These are phyloP conservation scores for Phylloporus arenicola DNA, from an alignment of 768 basidiomycete genomes.

Conservation along the genomic window DNA sequence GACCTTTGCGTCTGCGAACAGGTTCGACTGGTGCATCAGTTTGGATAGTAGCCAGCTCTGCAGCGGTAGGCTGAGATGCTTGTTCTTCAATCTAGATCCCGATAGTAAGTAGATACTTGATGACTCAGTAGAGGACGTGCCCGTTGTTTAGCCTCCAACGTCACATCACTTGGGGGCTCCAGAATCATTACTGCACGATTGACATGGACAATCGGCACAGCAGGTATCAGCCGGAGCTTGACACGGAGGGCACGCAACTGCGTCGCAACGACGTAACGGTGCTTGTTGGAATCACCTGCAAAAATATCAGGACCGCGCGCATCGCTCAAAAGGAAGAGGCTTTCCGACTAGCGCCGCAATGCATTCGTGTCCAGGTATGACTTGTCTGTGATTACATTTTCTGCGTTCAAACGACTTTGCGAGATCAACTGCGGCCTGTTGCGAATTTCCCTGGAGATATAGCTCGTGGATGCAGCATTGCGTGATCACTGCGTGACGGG, in stretches of 20 bases:
- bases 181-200: constrained; percentile 91
- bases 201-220: constrained; percentile 84
- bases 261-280: constrained; percentile 86
- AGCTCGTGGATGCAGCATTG: constrained; percentile 95
- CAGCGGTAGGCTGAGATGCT: constrained; percentile 45
- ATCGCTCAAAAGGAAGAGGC: not conserved
- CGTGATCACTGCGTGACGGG: constrained; percentile 84
- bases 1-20: constrained; percentile 58
- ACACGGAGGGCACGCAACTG: constrained; percentile 72
- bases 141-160: constrained; percentile 59
- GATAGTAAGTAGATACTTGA: not conserved
- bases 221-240: constrained; percentile 68
- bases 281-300: constrained; percentile 77
- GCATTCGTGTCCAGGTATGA: constrained; percentile 84
- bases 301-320: constrained; percentile 3
- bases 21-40: constrained; percentile 29
- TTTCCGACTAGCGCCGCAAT: constrained; percentile 74
- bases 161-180: constrained; percentile 81
- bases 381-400: constrained; percentile 90
- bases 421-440: constrained; percentile 76
- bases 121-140: constrained; percentile 32
- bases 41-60: constrained; percentile 44
- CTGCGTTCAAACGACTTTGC: constrained; percentile 92
- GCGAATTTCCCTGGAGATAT: constrained; percentile 72
- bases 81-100: constrained; percentile 57